These are phyloP conservation scores for Claviceps humidiphila DNA, from an alignment of 2,329 filamentous ascomycete genomes.

Conservation along the genomic window DNA sequence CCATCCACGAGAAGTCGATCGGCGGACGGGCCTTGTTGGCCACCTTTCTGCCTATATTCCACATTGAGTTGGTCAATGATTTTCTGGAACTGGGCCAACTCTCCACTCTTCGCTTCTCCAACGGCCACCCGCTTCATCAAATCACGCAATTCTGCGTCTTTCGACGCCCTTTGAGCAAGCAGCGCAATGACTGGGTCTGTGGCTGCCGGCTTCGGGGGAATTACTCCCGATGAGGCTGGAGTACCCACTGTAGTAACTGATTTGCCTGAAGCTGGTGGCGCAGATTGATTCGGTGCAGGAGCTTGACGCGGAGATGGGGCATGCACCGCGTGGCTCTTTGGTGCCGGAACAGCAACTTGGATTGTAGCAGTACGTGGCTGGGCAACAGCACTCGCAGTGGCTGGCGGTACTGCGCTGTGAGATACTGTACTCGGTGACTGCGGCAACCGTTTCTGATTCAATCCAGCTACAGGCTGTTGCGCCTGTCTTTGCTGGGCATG, in stretches of 20 bases:
- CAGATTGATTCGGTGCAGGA: conserved; percentile 4
- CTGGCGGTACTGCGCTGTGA: conserved; percentile 1
- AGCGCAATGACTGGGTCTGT: conserved; percentile 69
- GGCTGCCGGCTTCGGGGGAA: conserved; percentile 15
- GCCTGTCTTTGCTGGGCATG: conserved; percentile 4
- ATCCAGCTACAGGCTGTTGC: background rate
- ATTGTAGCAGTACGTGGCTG: conserved; percentile 4
- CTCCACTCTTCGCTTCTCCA: conserved; percentile 55
- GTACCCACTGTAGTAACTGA: background rate
- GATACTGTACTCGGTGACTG: background rate
- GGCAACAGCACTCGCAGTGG: background rate
- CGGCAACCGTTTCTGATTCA: background rate
- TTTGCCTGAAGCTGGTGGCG: conserved; percentile 10
- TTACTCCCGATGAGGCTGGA: background rate
- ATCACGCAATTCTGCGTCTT: conserved; percentile 58
- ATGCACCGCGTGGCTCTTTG: conserved; percentile 6
- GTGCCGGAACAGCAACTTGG: conserved; percentile 7
- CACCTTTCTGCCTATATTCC: conserved; percentile 40
- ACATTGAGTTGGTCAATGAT: conserved; percentile 68
- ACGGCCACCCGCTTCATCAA: conserved; percentile 76
- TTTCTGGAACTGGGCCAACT: conserved; percentile 62
- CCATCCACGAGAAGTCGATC: conserved; percentile 42
- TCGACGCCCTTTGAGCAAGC: conserved; percentile 61
- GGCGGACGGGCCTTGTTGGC: conserved; percentile 38
- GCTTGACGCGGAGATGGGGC: background rate